phyloP scores from a whole-genome alignment of 805 yeast species.

The Pichia gijzeniarum region DNA sequence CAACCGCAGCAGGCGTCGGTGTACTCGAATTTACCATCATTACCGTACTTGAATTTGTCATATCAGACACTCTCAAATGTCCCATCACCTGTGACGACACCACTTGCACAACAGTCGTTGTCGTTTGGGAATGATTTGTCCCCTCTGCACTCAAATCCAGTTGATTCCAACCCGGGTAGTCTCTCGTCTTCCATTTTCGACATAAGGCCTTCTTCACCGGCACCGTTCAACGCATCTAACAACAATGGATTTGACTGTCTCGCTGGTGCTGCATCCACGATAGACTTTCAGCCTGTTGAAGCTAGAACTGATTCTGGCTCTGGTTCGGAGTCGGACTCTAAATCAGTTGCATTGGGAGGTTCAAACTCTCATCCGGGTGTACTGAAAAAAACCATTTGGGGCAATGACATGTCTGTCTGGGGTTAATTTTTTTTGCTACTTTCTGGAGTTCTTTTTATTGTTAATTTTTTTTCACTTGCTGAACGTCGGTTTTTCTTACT shows the following conservation, averaged over 20 bases:
- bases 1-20: not conserved
- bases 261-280: too few relatives aligned
- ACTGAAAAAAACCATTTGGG: slow-evolving; percentile 10
- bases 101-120: not conserved
- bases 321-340: too few relatives aligned
- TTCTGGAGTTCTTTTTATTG: not conserved
- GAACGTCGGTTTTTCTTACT: too few relatives aligned
- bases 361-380: slow-evolving; percentile 1
- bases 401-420: slow-evolving; percentile 17
- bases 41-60: too few relatives aligned
- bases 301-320: too few relatives aligned
- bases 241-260: not conserved
- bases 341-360: not conserved
- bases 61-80: not conserved
- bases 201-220: not conserved
- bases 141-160: not conserved
- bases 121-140: not conserved
- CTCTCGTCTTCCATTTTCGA: slow-evolving; percentile 2
- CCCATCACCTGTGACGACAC: not conserved
- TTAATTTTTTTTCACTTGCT: not conserved
- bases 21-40: too few relatives aligned
- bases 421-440: slow-evolving; percentile 2
- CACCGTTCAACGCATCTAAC: not conserved
- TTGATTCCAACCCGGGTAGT: not conserved
- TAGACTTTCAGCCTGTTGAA: too few relatives aligned